These are phyloP conservation scores for Clonostachys solani DNA, from an alignment of 2,329 filamentous ascomycete genomes.

Conservation along the genomic window DNA sequence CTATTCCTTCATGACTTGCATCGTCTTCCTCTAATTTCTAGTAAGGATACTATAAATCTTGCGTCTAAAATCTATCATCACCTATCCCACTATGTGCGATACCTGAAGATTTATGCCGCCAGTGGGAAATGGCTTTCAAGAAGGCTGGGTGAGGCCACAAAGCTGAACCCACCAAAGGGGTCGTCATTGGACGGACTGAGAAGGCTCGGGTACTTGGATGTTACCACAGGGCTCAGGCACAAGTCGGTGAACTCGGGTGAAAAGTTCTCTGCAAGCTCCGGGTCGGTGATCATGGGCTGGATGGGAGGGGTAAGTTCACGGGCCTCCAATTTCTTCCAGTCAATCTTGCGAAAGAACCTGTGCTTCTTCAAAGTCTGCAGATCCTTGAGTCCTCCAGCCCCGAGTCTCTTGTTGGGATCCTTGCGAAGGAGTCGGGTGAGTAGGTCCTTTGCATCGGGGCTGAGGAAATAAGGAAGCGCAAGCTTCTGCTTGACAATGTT, in stretches of 20 bases:
- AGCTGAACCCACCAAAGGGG: slow-evolving; percentile 61
- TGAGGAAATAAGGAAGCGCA: slow-evolving; percentile 82
- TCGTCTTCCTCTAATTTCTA: no score
- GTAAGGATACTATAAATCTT: not conserved
- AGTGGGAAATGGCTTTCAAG: slow-evolving; percentile 40
- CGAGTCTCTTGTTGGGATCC: slow-evolving; percentile 86
- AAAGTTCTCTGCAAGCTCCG: slow-evolving; percentile 96
- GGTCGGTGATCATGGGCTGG: slow-evolving; percentile 89
- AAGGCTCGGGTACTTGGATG: slow-evolving; percentile 11
- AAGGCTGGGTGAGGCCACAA: slow-evolving; percentile 54
- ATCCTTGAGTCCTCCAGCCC: slow-evolving; percentile 85
- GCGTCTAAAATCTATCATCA: slow-evolving; percentile 1
- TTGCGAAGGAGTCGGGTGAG: slow-evolving; percentile 87
- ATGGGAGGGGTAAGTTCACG: slow-evolving; percentile 87
- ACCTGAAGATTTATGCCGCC: not conserved
- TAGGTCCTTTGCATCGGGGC: slow-evolving; percentile 88
- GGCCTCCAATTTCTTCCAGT: slow-evolving; percentile 83
- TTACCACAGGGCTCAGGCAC: slow-evolving; percentile 69
- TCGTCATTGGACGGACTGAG: slow-evolving; percentile 45
- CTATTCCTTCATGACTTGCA: no score
- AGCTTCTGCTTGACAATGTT: slow-evolving; percentile 95
- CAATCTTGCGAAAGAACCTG: slow-evolving; percentile 93
- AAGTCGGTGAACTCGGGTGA: slow-evolving; percentile 85
- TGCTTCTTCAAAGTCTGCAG: slow-evolving; percentile 82
- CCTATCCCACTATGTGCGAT: no score